Evolutionary conservation across 2,329 filamentous ascomycete species (phyloP).

Genomic region (Colletotrichum sublineola): DNA sequence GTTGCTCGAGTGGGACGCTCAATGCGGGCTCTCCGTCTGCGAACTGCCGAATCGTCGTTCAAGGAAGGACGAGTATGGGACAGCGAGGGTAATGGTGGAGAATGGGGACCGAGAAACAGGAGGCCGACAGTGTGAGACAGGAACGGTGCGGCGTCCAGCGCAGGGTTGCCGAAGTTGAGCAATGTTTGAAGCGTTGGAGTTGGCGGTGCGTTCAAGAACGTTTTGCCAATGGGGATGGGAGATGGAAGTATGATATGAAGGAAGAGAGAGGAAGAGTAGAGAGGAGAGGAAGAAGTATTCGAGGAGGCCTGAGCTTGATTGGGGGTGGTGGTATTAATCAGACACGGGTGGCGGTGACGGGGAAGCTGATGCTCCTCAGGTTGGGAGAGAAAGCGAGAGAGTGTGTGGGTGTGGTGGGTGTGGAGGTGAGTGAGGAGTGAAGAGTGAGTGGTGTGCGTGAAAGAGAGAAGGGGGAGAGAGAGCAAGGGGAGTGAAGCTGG

Average conservation of each 20-base stretch:
- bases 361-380: conserved; percentile 3
- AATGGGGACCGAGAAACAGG: conserved; percentile 30
- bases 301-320: conserved; percentile 37
- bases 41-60: conserved; percentile 35
- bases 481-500: conserved; percentile 36
- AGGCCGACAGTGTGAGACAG: conserved; percentile 38
- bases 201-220: conserved; percentile 21
- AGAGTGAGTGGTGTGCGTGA: not conserved
- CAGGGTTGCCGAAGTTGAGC: conserved; percentile 41
- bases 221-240: conserved; percentile 15
- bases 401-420: not conserved
- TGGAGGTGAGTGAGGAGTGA: not conserved
- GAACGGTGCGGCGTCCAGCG: conserved; percentile 43
- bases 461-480: conserved; percentile 10
- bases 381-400: not conserved
- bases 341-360: conserved; percentile 35
- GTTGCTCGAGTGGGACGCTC: conserved; percentile 38
- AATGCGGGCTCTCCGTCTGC: conserved; percentile 36
- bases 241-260: conserved; percentile 30
- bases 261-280: not conserved
- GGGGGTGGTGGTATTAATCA: conserved; percentile 40
- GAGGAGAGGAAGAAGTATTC: conserved; percentile 5
- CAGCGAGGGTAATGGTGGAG: conserved; percentile 24
- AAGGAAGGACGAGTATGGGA: conserved; percentile 24
- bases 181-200: conserved; percentile 37